Evolutionary conservation across 2,329 filamentous ascomycete species (phyloP), one percentile per base, ranked within the genome.

Genomic region (Apiospora phragmitis): DNA sequence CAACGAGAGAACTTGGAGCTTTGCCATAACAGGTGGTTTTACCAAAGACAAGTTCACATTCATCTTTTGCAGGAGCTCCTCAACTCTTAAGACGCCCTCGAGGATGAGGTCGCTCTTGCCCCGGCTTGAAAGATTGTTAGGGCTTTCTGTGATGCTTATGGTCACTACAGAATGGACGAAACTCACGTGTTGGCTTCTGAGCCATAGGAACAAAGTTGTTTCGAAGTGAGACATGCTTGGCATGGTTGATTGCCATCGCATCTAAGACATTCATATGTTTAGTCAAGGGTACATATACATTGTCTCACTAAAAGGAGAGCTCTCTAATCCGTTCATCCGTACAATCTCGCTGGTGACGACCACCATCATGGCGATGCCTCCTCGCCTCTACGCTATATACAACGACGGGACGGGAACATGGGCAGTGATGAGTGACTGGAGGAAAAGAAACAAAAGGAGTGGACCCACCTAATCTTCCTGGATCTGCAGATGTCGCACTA

Each of bases 41-140:
- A 68, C 67, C 67, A 68, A 14, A 38, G 67, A 68, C 69, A 86
- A 76, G 29, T 77, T 80, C 29, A 80, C 76, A 68, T 82, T 83
- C 72, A 87, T 80, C 70, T 86, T 83, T 26, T 84, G 80, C 5
- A 87, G 79, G 14, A 83, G 78, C 68, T 79, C 82, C 73, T 87
- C 86, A 26, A 87, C 82, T 18, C 85, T 80, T 1, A 87, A 74
- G 3, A 86, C 84, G 6, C 85, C 84, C 70, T 87, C 85, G 3
- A 87, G 80, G 29, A 87, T 86, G 65, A 87, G 77, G 70, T 87
- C 86, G 59, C 82, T 86, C 74, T 87, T 87, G 41, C 85, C 85
- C 71, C 85, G 80, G 65, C 82, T 85, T 14, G 35, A 35, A 9
- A 38, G 1, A 62, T 21, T 38, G 32, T 62, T 38, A 62, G 55